These are phyloP conservation scores for Daldinia concentrica DNA, from an alignment of 495 filamentous ascomycete genomes.

Conservation along the genomic window DNA sequence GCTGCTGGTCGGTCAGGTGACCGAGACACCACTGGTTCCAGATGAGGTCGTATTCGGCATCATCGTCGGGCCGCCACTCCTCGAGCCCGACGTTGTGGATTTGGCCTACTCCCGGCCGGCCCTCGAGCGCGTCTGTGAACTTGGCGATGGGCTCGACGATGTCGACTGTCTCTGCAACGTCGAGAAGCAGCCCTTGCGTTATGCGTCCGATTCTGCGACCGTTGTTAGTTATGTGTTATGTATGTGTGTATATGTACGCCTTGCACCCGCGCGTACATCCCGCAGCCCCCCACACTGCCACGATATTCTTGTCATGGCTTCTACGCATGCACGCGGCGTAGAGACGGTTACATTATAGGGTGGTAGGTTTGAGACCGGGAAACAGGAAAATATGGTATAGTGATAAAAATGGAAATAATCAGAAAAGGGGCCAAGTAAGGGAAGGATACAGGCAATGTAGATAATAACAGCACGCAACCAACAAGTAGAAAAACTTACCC, in stretches of 20 bases:
- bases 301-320: neutral
- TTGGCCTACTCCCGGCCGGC: slow-evolving; percentile 61
- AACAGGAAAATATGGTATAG: neutral
- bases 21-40: slow-evolving; percentile 95
- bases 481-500: slow-evolving; percentile 51
- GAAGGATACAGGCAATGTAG: neutral
- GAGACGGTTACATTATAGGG: neutral
- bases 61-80: slow-evolving; percentile 69
- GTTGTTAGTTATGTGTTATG: neutral
- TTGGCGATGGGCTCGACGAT: slow-evolving; percentile 65
- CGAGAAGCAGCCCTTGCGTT: slow-evolving; percentile 58
- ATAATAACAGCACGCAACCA: neutral
- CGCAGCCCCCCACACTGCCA: neutral
- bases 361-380: neutral
- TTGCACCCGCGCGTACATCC: neutral
- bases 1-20: slow-evolving; percentile 81
- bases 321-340: neutral
- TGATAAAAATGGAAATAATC: neutral
- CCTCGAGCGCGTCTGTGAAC: slow-evolving; percentile 62
- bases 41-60: slow-evolving; percentile 66
- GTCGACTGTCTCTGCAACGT: slow-evolving; percentile 56
- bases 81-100: slow-evolving; percentile 81
- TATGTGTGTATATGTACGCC: neutral
- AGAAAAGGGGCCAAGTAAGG: neutral
- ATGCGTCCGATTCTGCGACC: slow-evolving; percentile 63